A percentile compares a stretch with the other conserved stretches of the same genome.
These are phyloP conservation scores for Boletus sp. DNA, from an alignment of 768 basidiomycete species.

Conservation along the genomic window DNA sequence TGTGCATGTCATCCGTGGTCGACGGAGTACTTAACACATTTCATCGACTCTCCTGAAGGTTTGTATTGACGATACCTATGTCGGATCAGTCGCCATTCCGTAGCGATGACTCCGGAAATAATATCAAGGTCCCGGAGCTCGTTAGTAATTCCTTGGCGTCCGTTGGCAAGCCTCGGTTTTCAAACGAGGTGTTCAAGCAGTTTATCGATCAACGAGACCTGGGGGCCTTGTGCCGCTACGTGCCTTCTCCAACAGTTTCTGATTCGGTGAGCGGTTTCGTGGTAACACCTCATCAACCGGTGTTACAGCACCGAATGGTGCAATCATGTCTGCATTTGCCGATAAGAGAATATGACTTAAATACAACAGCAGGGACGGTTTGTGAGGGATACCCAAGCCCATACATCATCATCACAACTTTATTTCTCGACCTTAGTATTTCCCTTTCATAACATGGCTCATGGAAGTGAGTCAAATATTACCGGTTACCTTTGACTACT, in stretches of 20 bases:
- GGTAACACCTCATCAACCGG: slow-evolving; percentile 1
- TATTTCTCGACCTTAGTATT: not conserved
- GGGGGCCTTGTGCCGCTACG: not conserved
- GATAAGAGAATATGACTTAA: slow-evolving; percentile 18
- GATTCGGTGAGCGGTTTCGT: slow-evolving; percentile 4
- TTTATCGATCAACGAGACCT: slow-evolving; percentile 9
- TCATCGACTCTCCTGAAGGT: not conserved
- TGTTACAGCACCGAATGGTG: not conserved
- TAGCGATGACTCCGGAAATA: not conserved
- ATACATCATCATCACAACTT: not conserved
- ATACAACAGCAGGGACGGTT: slow-evolving; percentile 12
- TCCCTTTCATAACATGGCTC: slow-evolving; percentile 12
- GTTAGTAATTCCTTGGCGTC: slow-evolving; percentile 1
- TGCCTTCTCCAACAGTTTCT: not conserved
- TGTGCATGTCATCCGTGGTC: slow-evolving; percentile 2
- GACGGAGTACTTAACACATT: slow-evolving; percentile 1
- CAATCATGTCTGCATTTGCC: slow-evolving; percentile 3
- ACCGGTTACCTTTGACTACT: not conserved
- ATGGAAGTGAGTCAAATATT: slow-evolving; percentile 17
- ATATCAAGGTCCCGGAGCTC: not conserved
- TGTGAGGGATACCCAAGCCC: not conserved
- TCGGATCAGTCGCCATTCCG: slow-evolving; percentile 5
- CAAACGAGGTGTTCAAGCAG: slow-evolving; percentile 18
- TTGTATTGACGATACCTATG: not conserved
- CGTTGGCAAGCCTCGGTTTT: slow-evolving; percentile 14